A percentile compares a stretch with the other conserved stretches of the same genome.
These are phyloP conservation scores for Yamadazyma dendronema DNA, from an alignment of 1,139 yeast species.

Conservation along the genomic window DNA sequence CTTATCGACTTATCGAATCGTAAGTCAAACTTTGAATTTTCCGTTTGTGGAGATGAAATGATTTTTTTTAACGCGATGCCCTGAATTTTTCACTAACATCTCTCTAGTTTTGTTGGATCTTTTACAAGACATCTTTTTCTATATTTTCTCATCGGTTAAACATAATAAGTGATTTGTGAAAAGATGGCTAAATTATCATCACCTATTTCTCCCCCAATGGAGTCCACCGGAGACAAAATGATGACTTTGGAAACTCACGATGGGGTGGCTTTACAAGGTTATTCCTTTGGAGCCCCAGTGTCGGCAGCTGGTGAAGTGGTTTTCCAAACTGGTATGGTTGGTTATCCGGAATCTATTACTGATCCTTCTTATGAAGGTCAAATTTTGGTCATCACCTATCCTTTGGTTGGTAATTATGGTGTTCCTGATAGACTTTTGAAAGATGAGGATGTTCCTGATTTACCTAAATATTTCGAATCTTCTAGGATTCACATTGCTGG, in stretches of 20 bases:
- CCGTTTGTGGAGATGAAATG: not conserved
- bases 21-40: not conserved
- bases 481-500: conserved; percentile 93
- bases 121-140: not conserved
- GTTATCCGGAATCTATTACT: conserved; percentile 96
- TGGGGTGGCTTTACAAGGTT: conserved; percentile 89
- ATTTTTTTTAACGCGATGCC: not conserved
- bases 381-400: conserved; percentile 93
- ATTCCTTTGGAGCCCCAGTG: conserved; percentile 93
- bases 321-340: conserved; percentile 99
- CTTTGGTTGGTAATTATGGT: conserved; percentile 98
- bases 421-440: conserved; percentile 83
- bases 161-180: not conserved
- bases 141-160: not conserved
- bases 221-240: conserved; percentile 74
- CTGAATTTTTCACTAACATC: not conserved
- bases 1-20: not conserved
- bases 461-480: conserved; percentile 94
- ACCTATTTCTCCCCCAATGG: conserved; percentile 89
- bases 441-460: conserved; percentile 70
- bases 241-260: conserved; percentile 91
- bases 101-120: not conserved
- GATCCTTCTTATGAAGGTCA: conserved; percentile 99
- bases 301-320: conserved; percentile 96
- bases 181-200: conserved; percentile 36